Evolutionary conservation across 2,329 filamentous ascomycete genomes (phyloP), one percentile per base, ranked within the genome.

Genomic region (Paraphaeosphaeria minitans): DNA sequence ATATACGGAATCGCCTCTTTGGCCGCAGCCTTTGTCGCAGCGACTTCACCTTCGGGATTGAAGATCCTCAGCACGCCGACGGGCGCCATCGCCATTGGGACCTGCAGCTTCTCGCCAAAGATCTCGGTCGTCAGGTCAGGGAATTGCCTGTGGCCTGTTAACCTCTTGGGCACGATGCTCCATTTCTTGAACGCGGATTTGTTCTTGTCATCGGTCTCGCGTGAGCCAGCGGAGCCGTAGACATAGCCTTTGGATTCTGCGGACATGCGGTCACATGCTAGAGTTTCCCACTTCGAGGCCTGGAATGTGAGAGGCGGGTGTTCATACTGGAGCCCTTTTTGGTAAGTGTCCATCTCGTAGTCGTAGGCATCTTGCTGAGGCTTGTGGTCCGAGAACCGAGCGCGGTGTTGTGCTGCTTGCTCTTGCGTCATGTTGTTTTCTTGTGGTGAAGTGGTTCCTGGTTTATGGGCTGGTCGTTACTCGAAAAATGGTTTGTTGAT

Each of bases 1-100:
- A 86, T 86, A 68, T 86, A 90, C 0, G 89, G 88, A 0, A 91
- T 80, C 1, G 81, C 79, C 4, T 89, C 79, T 43, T 85, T 82
- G 1, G 82, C 80, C 55, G 87, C 89, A 0, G 85, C 85, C 33
- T 79, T 75, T 0, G 88, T 85, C 0, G 85, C 81, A 0, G 86
- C 88, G 0, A 82, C 78, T 65, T 92, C 88, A n/a, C 82, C 84
- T 62, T 89, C 84, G 0, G 80, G 72, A 64, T 92, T 87, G 73
- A 89, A 88, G 27, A 89, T 84, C 0, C 78, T 77, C 63, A 90
- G 87, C 0, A 90, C 86, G 0, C 89, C 88, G 0, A 91, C 79
- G 0, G 89, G 89, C 2, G 87, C 87, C 75, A 89, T 83, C 2
- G 89, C 71, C 1, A 89, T 67, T 0, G 86, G 87, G 3, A 75